Evolutionary conservation across 176 grass and related monocot species (phyloP), one percentile per base, ranked within the genome.

Genomic region (Hyparrhenia diplandra): DNA sequence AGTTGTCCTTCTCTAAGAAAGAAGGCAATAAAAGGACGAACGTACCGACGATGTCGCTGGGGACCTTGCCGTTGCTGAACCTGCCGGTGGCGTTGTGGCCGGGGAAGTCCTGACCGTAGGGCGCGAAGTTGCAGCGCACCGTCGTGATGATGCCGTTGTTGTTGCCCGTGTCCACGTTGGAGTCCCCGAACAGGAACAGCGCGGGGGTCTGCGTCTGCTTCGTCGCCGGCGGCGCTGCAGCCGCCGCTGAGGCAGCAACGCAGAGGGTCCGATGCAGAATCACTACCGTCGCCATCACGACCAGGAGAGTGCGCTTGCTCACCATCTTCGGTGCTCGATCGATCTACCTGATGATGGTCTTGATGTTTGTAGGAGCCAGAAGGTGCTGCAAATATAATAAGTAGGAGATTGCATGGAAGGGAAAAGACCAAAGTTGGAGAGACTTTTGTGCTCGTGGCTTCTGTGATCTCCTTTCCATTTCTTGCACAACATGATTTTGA

Each of bases 31-130:
- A 41, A 23, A 2, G 8, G 14, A 9, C 23, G 75, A 25, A 14
- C 62, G 36, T 90, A 92, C 94, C 94, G 52, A 91, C 14, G n/a
- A 97, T 83, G 75, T 97, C 90, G 51, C 85, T 36, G 71, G 91
- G 90, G 39, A 93, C 49, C 79, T 75, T 90, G 52, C 94, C 94
- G 65, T 97, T 97, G 83, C 94, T 97, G 83, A 97, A 93, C 52
- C 94, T 40, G 18, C 94, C 90, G 37, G 94, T 97, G 52, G 94
- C 86, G 23, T 79, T 67, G 75, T 82, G 86, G 23, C 78, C 68
- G 39, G 80, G 75, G 82, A 97, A 97, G 69, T 97, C 89, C 79
- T 91, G 75, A 47, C 94, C 94, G 68, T 97, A 97, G 16, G 90
- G 94, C 13, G 83, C 10, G 66, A 91, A 89, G 85, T 97, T 82